Conservation (phyloP, 2,329 filamentous ascomycete species). For the Ustulina deusta region DNA sequence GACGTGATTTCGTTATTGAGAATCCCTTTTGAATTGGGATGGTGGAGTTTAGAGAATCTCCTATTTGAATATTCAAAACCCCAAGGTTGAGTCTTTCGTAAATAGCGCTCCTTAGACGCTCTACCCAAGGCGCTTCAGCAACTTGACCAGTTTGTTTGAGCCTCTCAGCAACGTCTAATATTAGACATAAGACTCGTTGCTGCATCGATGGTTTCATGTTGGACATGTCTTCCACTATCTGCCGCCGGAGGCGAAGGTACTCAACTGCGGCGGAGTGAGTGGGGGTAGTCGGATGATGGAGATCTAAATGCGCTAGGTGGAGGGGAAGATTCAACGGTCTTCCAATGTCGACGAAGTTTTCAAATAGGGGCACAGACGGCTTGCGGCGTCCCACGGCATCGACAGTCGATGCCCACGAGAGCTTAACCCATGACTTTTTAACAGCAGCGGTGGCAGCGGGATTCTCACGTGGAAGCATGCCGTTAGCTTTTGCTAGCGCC, state of each 20-base stretch:
- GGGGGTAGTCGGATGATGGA: constrained; percentile 66
- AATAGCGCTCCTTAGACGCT: constrained; percentile 41
- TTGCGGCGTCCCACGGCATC: constrained; percentile 59
- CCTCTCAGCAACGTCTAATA: constrained; percentile 45
- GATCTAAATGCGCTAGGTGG: constrained; percentile 65
- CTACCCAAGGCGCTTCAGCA: constrained; percentile 46
- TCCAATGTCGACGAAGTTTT: constrained; percentile 64
- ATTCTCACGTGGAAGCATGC: constrained; percentile 54
- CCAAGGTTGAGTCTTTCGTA: constrained; percentile 40
- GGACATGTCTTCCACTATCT: constrained; percentile 18
- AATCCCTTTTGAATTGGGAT: constrained; percentile 25
- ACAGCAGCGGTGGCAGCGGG: constrained; percentile 55
- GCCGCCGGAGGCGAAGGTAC: constrained; percentile 54
- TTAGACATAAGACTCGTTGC: constrained; percentile 40
- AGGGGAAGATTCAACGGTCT: constrained; percentile 56
- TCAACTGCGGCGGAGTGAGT: constrained; percentile 60
- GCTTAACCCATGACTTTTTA: constrained; percentile 58
- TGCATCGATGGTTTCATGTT: constrained; percentile 23
- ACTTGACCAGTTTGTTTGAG: constrained; percentile 44
- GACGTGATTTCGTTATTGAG: constrained; percentile 13
- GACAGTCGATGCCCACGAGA: constrained; percentile 67
- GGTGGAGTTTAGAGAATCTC: constrained; percentile 32
- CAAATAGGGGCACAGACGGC: constrained; percentile 63
- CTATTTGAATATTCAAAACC: constrained; percentile 36
- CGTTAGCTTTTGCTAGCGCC: constrained; percentile 60